Evolutionary conservation across 1,139 yeast species (phyloP), one percentile per base, ranked within the genome.

Genomic region (Magnusiomyces tetraspermus): DNA sequence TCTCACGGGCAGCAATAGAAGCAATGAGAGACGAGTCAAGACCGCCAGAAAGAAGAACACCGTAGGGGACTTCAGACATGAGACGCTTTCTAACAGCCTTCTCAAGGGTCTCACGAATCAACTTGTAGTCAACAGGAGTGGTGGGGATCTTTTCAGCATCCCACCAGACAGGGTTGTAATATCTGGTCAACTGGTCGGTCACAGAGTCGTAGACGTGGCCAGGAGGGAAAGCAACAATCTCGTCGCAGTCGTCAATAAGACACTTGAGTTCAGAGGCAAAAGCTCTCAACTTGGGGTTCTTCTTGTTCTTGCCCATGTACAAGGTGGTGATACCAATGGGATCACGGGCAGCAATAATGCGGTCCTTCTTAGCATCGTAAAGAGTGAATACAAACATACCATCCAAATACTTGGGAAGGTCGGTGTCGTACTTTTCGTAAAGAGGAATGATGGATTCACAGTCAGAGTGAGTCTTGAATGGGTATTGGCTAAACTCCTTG

Each of bases 1-100:
- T 88, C 75, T 92, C 98, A 69, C 97, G 80, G 41, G 97, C 92
- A 55, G 97, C 98, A 66, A 92, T 92, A 47, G 98, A 72, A 40
- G 98, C 98, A 68, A 92, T 92, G 71, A 92, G 78, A 44, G 97
- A 88, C 49, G 97, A 89, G 71, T 92, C 98, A 64, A 92, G 79
- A 59, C 98, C 98, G 68, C 98, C 98, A 40, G 97, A 88, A 62
- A 92, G 77, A 63, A 92, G 76, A 47, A 92, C 98, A 75, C 98
- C 98, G 71, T 88, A 87, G 51, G 98, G 97, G 57, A 92, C 98
- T 75, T 92, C 98, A 54, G 97, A 94, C 98, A 92, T 92, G 67
- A 92, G 80, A 78, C 98, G 84, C 85, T 92, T 94, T 77, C 97
- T 85, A 53, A 92, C 98, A 51, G 98, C 92, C 74, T 85, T 76